Conservation (phyloP, 805 yeast genomes). For the Ogataea nitratoaversa region DNA sequence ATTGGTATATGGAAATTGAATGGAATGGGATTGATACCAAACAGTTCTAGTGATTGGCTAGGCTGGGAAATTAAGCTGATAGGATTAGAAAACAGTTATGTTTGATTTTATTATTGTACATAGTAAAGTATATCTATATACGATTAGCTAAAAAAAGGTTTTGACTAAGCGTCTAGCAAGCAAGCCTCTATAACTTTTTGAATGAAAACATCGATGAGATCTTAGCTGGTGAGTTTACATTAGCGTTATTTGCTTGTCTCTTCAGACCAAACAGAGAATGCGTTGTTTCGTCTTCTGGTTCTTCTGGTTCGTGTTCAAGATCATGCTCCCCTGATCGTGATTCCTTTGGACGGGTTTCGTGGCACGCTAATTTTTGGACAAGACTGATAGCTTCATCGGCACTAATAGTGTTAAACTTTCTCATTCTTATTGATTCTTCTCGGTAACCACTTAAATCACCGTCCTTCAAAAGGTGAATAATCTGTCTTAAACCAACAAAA, state of each 20-base stretch:
- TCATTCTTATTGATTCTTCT: constrained; percentile 50
- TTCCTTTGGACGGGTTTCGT: constrained; percentile 20
- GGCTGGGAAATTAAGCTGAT: constrained; percentile 62
- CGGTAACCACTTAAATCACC: constrained; percentile 63
- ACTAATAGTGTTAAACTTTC: constrained; percentile 68
- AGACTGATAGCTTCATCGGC: constrained; percentile 65
- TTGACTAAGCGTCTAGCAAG: too few species aligned
- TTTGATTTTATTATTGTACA: too few species aligned
- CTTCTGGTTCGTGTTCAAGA: constrained; percentile 1
- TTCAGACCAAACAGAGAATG: constrained; percentile 26
- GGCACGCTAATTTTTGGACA: constrained; percentile 47
- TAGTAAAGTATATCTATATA: too few species aligned
- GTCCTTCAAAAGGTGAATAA: constrained; percentile 63
- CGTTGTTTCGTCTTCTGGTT: constrained; percentile 13
- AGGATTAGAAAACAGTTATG: constrained; percentile 28
- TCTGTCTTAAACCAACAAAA: constrained; percentile 75
- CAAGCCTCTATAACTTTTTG: too few species aligned
- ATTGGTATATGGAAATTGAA: constrained; percentile 84
- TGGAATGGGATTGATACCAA: constrained; percentile 88
- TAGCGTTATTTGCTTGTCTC: constrained; percentile 13
- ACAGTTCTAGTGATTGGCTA: constrained; percentile 84
- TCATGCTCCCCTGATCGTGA: constrained; percentile 2
- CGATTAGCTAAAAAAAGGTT: too few species aligned
- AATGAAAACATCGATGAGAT: constrained; percentile 19
- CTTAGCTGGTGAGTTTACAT: constrained; percentile 17